phyloP scores from a whole-genome alignment of 1,284 basidiomycete genomes.

The Ganoderma lucidum region DNA sequence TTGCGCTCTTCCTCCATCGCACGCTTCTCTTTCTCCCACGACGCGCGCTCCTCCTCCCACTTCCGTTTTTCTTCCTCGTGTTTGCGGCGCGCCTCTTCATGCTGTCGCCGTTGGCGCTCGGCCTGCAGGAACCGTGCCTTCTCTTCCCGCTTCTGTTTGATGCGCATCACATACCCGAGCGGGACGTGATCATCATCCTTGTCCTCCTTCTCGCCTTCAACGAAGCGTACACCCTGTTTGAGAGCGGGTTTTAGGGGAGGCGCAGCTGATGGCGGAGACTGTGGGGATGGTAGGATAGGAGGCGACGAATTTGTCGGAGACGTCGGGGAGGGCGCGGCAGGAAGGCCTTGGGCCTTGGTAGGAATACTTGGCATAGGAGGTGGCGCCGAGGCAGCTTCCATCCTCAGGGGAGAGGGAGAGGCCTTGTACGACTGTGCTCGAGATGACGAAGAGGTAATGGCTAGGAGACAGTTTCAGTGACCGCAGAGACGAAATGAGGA shows the following conservation, averaged over 20 bases:
- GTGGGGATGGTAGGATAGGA: slow-evolving; percentile 28
- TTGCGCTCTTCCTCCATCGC: slow-evolving; percentile 64
- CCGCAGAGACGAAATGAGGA: slow-evolving; percentile 14
- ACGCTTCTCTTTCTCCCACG: slow-evolving; percentile 63
- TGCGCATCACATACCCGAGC: slow-evolving; percentile 69
- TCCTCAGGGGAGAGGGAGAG: slow-evolving; percentile 63
- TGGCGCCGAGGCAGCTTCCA: slow-evolving; percentile 40
- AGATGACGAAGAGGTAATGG: slow-evolving; percentile 23
- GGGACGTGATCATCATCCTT: slow-evolving; percentile 71
- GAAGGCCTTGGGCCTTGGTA: slow-evolving; percentile 16
- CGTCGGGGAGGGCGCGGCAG: slow-evolving; percentile 20
- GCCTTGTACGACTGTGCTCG: slow-evolving; percentile 47
- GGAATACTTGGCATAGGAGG: slow-evolving; percentile 20
- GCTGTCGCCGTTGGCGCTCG: slow-evolving; percentile 61
- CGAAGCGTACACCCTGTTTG: slow-evolving; percentile 75
- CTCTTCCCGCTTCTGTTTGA: slow-evolving; percentile 74
- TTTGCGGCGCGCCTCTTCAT: slow-evolving; percentile 57
- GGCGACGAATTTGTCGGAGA: slow-evolving; percentile 17
- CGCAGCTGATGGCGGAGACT: slow-evolving; percentile 19
- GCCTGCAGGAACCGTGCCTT: slow-evolving; percentile 72
- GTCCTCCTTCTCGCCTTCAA: slow-evolving; percentile 61
- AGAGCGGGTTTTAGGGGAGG: slow-evolving; percentile 34
- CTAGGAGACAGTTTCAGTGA: slow-evolving; percentile 9
- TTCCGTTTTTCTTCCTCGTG: slow-evolving; percentile 56
- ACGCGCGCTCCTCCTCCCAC: slow-evolving; percentile 62